Evolutionary conservation across 352 stramenopile species (phyloP).

Genomic region (Globisporangium recalcitrans): DNA sequence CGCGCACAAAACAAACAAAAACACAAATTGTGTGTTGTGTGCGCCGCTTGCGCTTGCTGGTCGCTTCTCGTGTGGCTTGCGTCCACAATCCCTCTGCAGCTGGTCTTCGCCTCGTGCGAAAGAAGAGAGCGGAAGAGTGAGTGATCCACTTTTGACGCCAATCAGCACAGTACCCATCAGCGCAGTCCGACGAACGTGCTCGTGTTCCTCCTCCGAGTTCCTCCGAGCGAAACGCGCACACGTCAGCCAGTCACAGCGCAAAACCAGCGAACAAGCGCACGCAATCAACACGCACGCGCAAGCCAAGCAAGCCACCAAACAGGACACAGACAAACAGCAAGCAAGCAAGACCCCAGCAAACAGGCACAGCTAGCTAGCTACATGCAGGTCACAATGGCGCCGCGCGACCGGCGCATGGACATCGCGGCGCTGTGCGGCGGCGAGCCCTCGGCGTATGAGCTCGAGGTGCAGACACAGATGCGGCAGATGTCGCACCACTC

Average conservation of each 20-base stretch:
- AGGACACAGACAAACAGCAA: not conserved
- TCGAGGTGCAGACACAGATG: slow-evolving; percentile 10
- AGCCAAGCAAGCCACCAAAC: not conserved
- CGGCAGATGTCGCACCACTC: slow-evolving; percentile 13
- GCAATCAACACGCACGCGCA: not conserved
- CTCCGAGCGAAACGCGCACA: not conserved
- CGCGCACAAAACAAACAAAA: no score
- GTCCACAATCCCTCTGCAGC: not conserved
- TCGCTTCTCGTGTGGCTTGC: not conserved
- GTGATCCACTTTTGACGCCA: not conserved
- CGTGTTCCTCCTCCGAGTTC: slow-evolving; percentile 9
- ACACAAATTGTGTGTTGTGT: slow-evolving; percentile 6
- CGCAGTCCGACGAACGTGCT: not conserved
- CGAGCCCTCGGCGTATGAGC: not conserved
- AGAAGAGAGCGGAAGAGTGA: not conserved
- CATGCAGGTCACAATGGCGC: not conserved
- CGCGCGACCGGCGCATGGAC: slow-evolving; percentile 15
- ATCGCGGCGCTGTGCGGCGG: slow-evolving; percentile 11
- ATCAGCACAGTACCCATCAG: not conserved
- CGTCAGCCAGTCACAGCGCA: slow-evolving; percentile 4
- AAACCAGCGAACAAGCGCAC: not conserved
- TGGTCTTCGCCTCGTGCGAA: not conserved
- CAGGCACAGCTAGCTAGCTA: not conserved
- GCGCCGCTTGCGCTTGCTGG: not conserved
- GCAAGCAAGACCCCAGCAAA: not conserved